These are phyloP conservation scores for Mimosa bimucronata DNA, from an alignment of 306 rosid genomes.

Conservation along the genomic window DNA sequence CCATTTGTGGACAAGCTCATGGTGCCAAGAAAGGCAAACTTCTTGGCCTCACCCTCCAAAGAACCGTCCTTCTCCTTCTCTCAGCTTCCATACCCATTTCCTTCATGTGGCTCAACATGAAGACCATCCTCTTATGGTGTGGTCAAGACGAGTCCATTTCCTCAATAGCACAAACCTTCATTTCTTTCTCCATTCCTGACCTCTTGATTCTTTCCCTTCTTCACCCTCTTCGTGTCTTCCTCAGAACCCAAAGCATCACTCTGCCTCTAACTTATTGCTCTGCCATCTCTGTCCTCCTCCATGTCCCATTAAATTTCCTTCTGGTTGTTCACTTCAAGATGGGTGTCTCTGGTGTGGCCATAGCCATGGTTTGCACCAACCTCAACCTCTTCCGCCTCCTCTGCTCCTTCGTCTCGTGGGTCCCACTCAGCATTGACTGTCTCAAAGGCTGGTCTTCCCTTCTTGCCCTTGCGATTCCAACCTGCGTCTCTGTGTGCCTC, in stretches of 20 bases:
- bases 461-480: slow-evolving; percentile 73
- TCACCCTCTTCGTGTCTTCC: slow-evolving; percentile 83
- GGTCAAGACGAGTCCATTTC: slow-evolving; percentile 84
- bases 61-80: slow-evolving; percentile 80
- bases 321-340: slow-evolving; percentile 63
- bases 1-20: slow-evolving; percentile 92
- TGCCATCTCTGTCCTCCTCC: slow-evolving; percentile 74
- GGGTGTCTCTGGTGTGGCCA: slow-evolving; percentile 89
- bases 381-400: slow-evolving; percentile 68
- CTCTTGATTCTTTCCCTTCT: slow-evolving; percentile 85
- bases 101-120: slow-evolving; percentile 81
- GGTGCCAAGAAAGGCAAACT: slow-evolving; percentile 84
- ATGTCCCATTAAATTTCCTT: slow-evolving; percentile 80
- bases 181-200: slow-evolving; percentile 81
- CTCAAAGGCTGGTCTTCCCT: slow-evolving; percentile 75
- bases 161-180: slow-evolving; percentile 77
- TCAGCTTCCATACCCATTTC: slow-evolving; percentile 78
- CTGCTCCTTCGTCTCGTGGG: slow-evolving; percentile 77
- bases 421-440: slow-evolving; percentile 68
- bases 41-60: slow-evolving; percentile 83
- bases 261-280: slow-evolving; percentile 80
- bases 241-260: slow-evolving; percentile 80
- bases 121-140: slow-evolving; percentile 67
- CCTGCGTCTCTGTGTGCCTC: slow-evolving; percentile 92
- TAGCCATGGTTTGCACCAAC: slow-evolving; percentile 81